phyloP scores from a whole-genome alignment of 139 green algal genomes.

The Edaphochlamys debaryana region DNA sequence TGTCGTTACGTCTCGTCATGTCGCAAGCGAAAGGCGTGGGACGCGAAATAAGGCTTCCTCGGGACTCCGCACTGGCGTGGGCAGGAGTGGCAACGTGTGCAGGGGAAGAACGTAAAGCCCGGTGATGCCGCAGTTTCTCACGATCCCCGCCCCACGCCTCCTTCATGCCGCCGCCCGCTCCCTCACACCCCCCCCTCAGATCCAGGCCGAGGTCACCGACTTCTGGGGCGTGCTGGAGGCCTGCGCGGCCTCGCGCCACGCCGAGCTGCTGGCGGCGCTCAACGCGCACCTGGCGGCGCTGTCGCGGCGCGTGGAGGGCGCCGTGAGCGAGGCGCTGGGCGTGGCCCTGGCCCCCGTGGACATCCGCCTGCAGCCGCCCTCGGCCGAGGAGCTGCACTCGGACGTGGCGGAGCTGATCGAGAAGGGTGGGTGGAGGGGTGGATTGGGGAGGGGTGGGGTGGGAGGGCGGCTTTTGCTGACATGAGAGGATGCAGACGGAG shows the following conservation, averaged over 20 bases:
- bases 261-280: slow-evolving; percentile 62
- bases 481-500: no score
- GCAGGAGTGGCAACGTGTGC: no score
- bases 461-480: no score
- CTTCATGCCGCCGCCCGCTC: no score
- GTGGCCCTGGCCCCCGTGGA: slow-evolving; percentile 62
- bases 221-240: slow-evolving; percentile 79
- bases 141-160: no score
- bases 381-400: slow-evolving; percentile 69
- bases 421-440: slow-evolving; percentile 36
- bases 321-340: slow-evolving; percentile 52
- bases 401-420: slow-evolving; percentile 73
- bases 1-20: no score
- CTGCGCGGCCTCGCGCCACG: slow-evolving; percentile 66
- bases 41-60: no score
- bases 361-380: slow-evolving; percentile 63
- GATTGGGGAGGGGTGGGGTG: not conserved
- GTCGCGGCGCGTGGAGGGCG: slow-evolving; percentile 58
- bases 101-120: no score
- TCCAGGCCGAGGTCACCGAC: slow-evolving; percentile 69
- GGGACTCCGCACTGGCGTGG: no score
- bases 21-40: no score
- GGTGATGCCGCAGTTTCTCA: no score
- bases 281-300: slow-evolving; percentile 70
- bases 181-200: no score